Evolutionary conservation across 2,329 filamentous ascomycete genomes (phyloP), one percentile per base, ranked within the genome.

Genomic region (Ophiocordyceps polyrhachis-furcata): DNA sequence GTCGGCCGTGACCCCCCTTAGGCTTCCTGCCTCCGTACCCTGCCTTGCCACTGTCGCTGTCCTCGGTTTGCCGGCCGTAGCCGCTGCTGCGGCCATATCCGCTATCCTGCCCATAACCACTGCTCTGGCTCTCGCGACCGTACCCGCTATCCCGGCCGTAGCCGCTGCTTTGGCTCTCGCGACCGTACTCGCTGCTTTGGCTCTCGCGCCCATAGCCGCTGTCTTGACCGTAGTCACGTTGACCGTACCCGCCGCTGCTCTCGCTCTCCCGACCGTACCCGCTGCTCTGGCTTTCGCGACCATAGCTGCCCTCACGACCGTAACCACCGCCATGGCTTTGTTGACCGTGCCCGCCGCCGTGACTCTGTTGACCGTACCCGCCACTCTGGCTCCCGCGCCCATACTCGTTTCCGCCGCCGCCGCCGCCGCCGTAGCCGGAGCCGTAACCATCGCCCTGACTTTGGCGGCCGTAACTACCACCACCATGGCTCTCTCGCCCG

Each of bases 61-160:
- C 65, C 58, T 80, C 73, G 31, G 71, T 73, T 37, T 66, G 71
- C 50, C 75, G 65, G 52, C 79, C 71, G 49, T 74, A 79, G 7
- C 74, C 70, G 40, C 74, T 71, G 4, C 69, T 69, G 44, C 56
- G 46, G 23, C 56, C 54, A 44, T 52, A 48, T 47, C 47, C 49
- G 44, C 43, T 49, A 44, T 52, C 51, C 32, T 55, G 45, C n/a
- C 35, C 35, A 9, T 38, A 38, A 4, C n/a, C 35, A 17, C n/a
- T 38, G 8, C n/a, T n/a, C 8, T n/a, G 35, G 15, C n/a, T n/a
- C 15, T 38, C 15, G 35, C 35, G 8, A 19, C n/a, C 15, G 8
- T n/a, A 8, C 6, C 15, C 15, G 17, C 50, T 50, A 4, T 51
- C 52, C 28, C 53, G 45, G 44, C 55, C 49, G 43, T 56, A 49